Evolutionary conservation across 179 eudicot species (phyloP).

Genomic region (Carnegiea gigantea): DNA sequence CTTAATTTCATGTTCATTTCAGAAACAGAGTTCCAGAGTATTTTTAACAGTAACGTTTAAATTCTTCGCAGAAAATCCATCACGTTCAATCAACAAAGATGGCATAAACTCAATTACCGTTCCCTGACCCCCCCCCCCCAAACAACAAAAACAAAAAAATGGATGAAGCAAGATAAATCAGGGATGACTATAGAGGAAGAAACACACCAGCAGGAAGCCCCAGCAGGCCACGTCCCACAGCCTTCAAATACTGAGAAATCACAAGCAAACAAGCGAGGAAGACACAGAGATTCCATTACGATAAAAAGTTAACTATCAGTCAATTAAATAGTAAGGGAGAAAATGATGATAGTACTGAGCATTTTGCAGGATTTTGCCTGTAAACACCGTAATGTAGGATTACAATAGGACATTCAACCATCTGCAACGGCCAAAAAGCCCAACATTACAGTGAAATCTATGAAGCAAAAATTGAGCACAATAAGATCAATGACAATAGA

Average conservation of each 20-base stretch:
- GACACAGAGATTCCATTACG: neutral
- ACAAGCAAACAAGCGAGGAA: conserved; percentile 16
- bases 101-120: neutral
- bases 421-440: conserved; percentile 35
- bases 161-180: neutral
- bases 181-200: neutral
- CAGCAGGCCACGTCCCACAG: conserved; percentile 54
- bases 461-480: neutral
- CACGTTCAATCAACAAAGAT: neutral
- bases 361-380: conserved; percentile 42
- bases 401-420: conserved; percentile 54
- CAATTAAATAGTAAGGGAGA: neutral
- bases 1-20: neutral
- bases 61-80: neutral
- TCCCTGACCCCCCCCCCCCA: neutral
- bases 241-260: conserved; percentile 46
- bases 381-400: conserved; percentile 46
- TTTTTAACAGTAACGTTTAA: neutral
- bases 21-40: neutral
- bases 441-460: neutral
- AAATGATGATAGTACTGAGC: conserved; percentile 48
- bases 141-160: neutral
- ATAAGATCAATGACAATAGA: neutral
- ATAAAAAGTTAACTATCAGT: neutral
- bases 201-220: conserved; percentile 56